phyloP scores from a whole-genome alignment of 495 filamentous ascomycete species.

The Penicillium ochrochloron region DNA sequence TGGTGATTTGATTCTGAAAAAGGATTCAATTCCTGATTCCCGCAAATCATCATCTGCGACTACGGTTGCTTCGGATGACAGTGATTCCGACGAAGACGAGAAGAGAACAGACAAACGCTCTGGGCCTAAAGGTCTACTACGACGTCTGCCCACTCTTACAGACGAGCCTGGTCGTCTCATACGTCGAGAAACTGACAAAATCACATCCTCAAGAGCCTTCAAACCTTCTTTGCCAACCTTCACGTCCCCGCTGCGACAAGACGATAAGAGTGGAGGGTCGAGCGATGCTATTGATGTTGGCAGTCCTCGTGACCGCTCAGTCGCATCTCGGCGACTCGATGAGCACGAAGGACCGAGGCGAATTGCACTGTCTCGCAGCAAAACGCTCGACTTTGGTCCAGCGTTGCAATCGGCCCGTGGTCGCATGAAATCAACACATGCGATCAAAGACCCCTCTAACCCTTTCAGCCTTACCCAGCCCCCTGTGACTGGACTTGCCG shows the following conservation, averaged over 20 bases:
- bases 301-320: conserved; percentile 20
- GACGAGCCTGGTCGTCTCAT: conserved; percentile 43
- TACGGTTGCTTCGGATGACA: conserved; percentile 46
- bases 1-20: conserved; percentile 60
- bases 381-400: conserved; percentile 35
- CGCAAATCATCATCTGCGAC: conserved; percentile 47
- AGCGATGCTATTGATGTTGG: conserved; percentile 24
- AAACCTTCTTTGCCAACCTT: conserved; percentile 56
- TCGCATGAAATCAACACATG: conserved; percentile 29
- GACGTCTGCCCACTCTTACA: conserved; percentile 36
- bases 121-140: conserved; percentile 35
- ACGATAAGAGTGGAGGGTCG: conserved; percentile 34
- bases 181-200: conserved; percentile 41
- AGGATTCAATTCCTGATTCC: conserved; percentile 42
- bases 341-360: conserved; percentile 17
- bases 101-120: conserved; percentile 37
- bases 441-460: conserved; percentile 36
- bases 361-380: conserved; percentile 24
- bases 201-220: conserved; percentile 31
- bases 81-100: conserved; percentile 49
- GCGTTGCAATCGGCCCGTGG: conserved; percentile 33
- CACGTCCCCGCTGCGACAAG: conserved; percentile 48
- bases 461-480: conserved; percentile 44
- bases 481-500: conserved; percentile 53
- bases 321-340: conserved; percentile 17